A percentile compares a stretch with the other conserved stretches of the same genome.
These are phyloP conservation scores for Hypholoma fasciculare DNA, from an alignment of 768 basidiomycete species.

Conservation along the genomic window DNA sequence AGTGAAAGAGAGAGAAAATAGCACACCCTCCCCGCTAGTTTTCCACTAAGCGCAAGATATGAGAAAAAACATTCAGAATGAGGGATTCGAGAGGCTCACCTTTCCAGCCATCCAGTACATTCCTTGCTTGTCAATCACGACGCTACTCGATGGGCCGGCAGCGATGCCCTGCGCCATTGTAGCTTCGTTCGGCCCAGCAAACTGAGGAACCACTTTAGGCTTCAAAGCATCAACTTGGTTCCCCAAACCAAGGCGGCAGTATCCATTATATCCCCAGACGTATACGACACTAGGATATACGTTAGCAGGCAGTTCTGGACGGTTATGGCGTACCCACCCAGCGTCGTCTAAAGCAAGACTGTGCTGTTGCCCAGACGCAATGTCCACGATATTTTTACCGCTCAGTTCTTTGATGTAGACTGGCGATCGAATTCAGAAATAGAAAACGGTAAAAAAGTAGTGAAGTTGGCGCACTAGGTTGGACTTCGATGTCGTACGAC, in stretches of 20 bases:
- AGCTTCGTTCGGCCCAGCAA: conserved; percentile 66
- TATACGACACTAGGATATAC: conserved; percentile 60
- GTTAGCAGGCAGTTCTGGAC: not conserved
- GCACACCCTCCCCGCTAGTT: conserved; percentile 85
- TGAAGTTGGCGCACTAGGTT: conserved; percentile 51
- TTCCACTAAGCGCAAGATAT: conserved; percentile 67
- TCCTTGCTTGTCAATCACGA: conserved; percentile 80
- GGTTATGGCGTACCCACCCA: conserved; percentile 47
- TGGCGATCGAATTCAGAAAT: conserved; percentile 23
- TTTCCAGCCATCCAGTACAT: conserved; percentile 90
- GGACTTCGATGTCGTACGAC: conserved; percentile 73
- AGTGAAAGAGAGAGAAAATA: not conserved
- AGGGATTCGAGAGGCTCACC: conserved; percentile 31
- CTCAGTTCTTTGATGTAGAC: conserved; percentile 77
- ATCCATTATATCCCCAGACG: conserved; percentile 89
- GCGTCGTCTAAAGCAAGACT: conserved; percentile 76
- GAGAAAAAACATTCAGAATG: not conserved
- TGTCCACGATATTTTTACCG: conserved; percentile 76
- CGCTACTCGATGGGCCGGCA: conserved; percentile 84
- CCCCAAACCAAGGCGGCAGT: conserved; percentile 87
- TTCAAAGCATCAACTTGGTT: conserved; percentile 80
- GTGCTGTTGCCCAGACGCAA: conserved; percentile 88
- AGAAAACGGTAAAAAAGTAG: not conserved
- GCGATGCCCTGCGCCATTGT: conserved; percentile 65
- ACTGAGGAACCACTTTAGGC: conserved; percentile 87